These are phyloP conservation scores for Meyerozyma carpophila DNA, from an alignment of 1,139 yeast genomes.

Conservation along the genomic window DNA sequence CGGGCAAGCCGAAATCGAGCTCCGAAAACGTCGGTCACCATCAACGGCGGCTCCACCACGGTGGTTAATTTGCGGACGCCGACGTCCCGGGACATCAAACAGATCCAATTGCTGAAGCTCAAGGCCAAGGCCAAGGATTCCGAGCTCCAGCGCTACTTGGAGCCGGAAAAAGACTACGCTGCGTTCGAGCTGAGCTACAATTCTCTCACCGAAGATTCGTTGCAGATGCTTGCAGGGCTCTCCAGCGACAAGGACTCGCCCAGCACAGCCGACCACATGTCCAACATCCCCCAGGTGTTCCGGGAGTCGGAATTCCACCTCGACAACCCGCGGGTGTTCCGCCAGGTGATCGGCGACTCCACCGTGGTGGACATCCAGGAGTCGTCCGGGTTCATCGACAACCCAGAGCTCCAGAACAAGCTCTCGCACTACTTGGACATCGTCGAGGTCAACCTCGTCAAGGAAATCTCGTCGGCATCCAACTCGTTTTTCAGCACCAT, in stretches of 20 bases:
- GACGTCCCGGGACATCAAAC: slow-evolving; percentile 79
- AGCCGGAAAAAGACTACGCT: slow-evolving; percentile 50
- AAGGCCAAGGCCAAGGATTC: slow-evolving; percentile 45
- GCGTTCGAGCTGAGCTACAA: slow-evolving; percentile 47
- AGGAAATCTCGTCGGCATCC: slow-evolving; percentile 81
- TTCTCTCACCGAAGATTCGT: slow-evolving; percentile 43
- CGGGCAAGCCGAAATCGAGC: slow-evolving; percentile 29
- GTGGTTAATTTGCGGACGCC: slow-evolving; percentile 57
- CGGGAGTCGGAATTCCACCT: slow-evolving; percentile 66
- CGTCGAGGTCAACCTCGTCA: slow-evolving; percentile 74
- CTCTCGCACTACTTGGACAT: slow-evolving; percentile 78
- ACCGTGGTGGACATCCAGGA: slow-evolving; percentile 7
- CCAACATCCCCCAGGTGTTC: slow-evolving; percentile 63
- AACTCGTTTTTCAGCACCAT: slow-evolving; percentile 80
- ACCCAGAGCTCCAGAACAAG: slow-evolving; percentile 68
- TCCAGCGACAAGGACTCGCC: slow-evolving; percentile 9
- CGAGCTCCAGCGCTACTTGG: slow-evolving; percentile 43
- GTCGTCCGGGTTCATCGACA: slow-evolving; percentile 19
- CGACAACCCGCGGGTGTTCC: slow-evolving; percentile 85
- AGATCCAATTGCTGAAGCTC: slow-evolving; percentile 59
- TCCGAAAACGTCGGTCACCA: slow-evolving; percentile 28
- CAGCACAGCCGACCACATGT: slow-evolving; percentile 11
- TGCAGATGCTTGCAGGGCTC: slow-evolving; percentile 36
- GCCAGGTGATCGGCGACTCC: slow-evolving; percentile 48
- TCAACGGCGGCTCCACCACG: slow-evolving; percentile 38